Base-by-base conservation (phyloP, 2,329 filamentous ascomycete genomes). In the Apiospora hydei region DNA sequence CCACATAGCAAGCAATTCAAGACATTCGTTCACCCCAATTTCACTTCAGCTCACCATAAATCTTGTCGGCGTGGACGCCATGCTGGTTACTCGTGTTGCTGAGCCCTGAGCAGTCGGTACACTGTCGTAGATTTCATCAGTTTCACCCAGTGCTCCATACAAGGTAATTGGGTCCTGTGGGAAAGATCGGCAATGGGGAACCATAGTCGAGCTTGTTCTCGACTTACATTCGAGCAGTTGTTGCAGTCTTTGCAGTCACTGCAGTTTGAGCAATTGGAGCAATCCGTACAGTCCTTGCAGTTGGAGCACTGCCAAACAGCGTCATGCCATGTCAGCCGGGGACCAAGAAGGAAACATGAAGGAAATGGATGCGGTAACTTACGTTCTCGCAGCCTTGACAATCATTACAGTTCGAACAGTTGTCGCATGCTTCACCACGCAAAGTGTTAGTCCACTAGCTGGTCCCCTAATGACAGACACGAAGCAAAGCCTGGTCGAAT, bases 251-350 rank as follows among this genome's bases (percentile, higher is more conserved):
- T 68, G 71, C 71, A 72, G 21, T 72, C 69, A 18, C 5, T 64
- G 66, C 71, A 72, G 47, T 72, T 69, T 14, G 46, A 70, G 51
- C 72, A 73, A 41, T 75, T 53, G 26, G 10, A 49, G 30, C 72
- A 73, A 66, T 72, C 72, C 3, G 66, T 68, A 41, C 66, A 68
- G 34, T 18, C 21, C 1, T 41, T 34, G 57, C 57, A 64, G 30
- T 64, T 64, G 57, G 57, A 64, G 57, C 57, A 64, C 57, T 64
- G 21, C 21, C 10, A 21, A 21, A 24, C 30, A 10, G 11, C 34
- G 34, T 8, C 34, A 41, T 14, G 2, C 4, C 21, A 41, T 41
- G 34, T 64, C 34, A 64, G 34, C 34, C n/a, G 10, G 5, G 14
- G 34, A 8, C 10, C 4, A n/a, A 5, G 30, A 5, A 64, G 34